These are phyloP conservation scores for Endotrypanum monterogeii DNA, from an alignment of 208 protist species.

Conservation along the genomic window DNA sequence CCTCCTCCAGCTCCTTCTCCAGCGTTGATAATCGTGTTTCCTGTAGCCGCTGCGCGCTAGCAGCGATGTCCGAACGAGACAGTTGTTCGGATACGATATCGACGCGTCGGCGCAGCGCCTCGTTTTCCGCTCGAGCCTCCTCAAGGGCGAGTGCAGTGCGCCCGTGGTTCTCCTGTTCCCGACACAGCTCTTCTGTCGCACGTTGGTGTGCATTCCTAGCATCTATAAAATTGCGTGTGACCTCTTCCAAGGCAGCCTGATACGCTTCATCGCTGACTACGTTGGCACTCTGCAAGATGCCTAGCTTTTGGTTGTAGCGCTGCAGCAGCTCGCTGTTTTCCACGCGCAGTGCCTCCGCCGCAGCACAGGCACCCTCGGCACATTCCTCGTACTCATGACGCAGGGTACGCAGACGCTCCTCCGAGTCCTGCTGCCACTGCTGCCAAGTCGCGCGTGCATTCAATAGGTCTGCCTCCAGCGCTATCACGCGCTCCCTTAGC, in stretches of 20 bases:
- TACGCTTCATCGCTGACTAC: conserved; percentile 7
- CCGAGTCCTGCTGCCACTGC: conserved; percentile 5
- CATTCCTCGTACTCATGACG: not conserved
- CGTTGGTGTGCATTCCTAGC: not conserved
- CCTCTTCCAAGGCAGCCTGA: not conserved
- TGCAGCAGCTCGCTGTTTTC: conserved; percentile 7
- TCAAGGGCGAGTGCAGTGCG: not conserved
- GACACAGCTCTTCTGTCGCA: not conserved
- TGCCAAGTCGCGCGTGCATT: not conserved
- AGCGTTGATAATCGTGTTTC: not conserved
- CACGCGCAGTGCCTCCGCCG: not conserved
- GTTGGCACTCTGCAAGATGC: not conserved
- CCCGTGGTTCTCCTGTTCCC: not conserved
- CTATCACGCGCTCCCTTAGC: not conserved
- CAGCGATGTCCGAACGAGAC: not conserved
- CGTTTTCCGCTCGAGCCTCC: not conserved
- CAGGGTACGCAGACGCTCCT: conserved; percentile 1
- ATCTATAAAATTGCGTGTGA: not conserved
- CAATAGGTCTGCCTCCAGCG: conserved; percentile 2
- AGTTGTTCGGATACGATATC: not conserved
- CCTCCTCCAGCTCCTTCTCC: conserved; percentile 7
- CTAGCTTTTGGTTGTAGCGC: not conserved
- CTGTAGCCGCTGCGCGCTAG: not conserved
- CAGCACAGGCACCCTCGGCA: not conserved
- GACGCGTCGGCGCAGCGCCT: conserved; percentile 2